A percentile compares a stretch with the other conserved stretches of the same genome.
These are phyloP conservation scores for Cochlearia excelsa DNA, from an alignment of 345 rosid species.

Conservation along the genomic window DNA sequence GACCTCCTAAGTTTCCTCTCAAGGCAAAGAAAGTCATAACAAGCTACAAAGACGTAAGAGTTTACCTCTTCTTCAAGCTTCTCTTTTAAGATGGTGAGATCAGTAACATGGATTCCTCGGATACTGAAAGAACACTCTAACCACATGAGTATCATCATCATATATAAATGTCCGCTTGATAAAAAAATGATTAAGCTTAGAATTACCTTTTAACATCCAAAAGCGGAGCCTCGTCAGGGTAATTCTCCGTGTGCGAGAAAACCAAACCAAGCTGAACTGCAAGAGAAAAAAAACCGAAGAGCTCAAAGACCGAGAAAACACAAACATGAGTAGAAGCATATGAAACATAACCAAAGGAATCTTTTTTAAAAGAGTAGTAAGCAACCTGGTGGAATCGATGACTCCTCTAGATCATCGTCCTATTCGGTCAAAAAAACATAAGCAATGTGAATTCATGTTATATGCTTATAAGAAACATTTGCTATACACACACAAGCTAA, in stretches of 20 bases:
- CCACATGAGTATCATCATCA: slow-evolving; percentile 21
- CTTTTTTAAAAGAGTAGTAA: slow-evolving; percentile 28
- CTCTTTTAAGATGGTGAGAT: slow-evolving; percentile 73
- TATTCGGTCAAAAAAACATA: slow-evolving; percentile 29
- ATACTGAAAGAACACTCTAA: slow-evolving; percentile 44
- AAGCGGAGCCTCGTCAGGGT: slow-evolving; percentile 90
- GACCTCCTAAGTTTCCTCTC: not conserved
- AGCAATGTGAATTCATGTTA: too few species aligned
- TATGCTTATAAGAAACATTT: too few species aligned
- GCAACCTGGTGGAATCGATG: slow-evolving; percentile 63
- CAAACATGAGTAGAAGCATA: not conserved
- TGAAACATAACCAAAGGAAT: not conserved
- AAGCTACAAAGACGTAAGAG: slow-evolving; percentile 8
- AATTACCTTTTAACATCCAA: slow-evolving; percentile 69
- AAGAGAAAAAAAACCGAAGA: slow-evolving; percentile 29
- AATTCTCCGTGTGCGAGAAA: slow-evolving; percentile 84
- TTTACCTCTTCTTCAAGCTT: slow-evolving; percentile 89
- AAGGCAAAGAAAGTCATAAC: not conserved
- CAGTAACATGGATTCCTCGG: slow-evolving; percentile 68
- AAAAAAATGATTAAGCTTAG: slow-evolving; percentile 14
- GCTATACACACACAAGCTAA: too few species aligned
- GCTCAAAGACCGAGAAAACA: slow-evolving; percentile 22
- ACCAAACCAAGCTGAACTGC: slow-evolving; percentile 87
- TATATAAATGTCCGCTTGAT: not conserved
- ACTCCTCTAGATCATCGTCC: slow-evolving; percentile 78